Percentiles rank a stretch among this genome's conserved stretches.
Evolutionary conservation across 495 filamentous ascomycete genomes (phyloP).

Genomic region (Neurospora pannonica): DNA sequence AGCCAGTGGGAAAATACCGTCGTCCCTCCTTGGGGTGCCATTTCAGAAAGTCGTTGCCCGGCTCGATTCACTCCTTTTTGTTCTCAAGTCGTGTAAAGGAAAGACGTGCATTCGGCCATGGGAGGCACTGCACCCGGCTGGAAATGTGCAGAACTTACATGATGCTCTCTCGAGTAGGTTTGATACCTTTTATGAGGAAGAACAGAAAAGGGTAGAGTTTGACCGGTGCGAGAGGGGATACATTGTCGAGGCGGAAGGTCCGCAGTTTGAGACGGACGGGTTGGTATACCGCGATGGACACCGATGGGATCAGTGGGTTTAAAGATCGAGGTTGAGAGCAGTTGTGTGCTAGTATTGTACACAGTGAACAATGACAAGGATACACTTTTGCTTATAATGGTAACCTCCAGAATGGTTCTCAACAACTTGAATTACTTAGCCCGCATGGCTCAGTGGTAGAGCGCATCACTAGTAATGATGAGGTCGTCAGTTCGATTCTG

Average conservation of each 20-base stretch:
- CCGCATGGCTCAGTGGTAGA: too few species aligned
- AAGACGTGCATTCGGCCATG: slow-evolving; percentile 49
- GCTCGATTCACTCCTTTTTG: slow-evolving; percentile 52
- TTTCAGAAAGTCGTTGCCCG: slow-evolving; percentile 38
- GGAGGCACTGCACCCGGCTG: slow-evolving; percentile 46
- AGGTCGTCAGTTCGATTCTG: too few species aligned
- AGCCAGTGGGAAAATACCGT: not conserved
- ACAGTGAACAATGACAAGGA: too few species aligned
- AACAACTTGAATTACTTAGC: too few species aligned
- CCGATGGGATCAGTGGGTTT: slow-evolving; percentile 22
- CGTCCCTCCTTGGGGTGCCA: slow-evolving; percentile 34
- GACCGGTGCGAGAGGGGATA: slow-evolving; percentile 52
- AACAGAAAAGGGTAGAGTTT: slow-evolving; percentile 42
- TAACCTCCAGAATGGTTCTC: too few species aligned
- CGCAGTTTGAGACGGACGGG: slow-evolving; percentile 35
- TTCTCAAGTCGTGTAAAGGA: slow-evolving; percentile 56
- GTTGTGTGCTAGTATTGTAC: too few species aligned
- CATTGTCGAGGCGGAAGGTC: slow-evolving; percentile 51
- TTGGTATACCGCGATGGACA: slow-evolving; percentile 18
- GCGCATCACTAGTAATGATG: too few species aligned
- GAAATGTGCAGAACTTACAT: slow-evolving; percentile 29
- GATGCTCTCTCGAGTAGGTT: slow-evolving; percentile 40
- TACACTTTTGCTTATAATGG: too few species aligned
- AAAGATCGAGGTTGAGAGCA: too few species aligned
- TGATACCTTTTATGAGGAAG: slow-evolving; percentile 46